These are phyloP conservation scores for Blastobotrys raffinosifermentans DNA, from an alignment of 1,139 yeast genomes.

Conservation along the genomic window DNA sequence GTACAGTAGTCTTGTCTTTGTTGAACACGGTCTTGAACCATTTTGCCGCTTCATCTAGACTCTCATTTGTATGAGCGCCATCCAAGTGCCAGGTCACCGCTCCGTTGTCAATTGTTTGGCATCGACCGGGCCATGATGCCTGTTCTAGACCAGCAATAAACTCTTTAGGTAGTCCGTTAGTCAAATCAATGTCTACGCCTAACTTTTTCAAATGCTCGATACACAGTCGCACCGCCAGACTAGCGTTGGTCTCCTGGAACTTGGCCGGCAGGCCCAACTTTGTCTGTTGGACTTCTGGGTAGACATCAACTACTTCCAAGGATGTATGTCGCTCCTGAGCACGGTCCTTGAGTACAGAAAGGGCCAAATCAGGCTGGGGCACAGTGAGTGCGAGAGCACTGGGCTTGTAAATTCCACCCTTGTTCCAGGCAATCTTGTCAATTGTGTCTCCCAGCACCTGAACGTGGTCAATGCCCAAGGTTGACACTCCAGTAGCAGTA, in stretches of 20 bases:
- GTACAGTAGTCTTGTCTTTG: constrained; percentile 32
- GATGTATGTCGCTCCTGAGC: constrained; percentile 55
- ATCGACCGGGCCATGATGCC: constrained; percentile 91
- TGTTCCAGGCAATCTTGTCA: constrained; percentile 92
- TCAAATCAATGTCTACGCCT: constrained; percentile 32
- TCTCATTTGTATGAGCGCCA: constrained; percentile 94
- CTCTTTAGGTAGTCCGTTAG: constrained; percentile 45
- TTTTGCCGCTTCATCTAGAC: constrained; percentile 67
- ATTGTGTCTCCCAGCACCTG: constrained; percentile 83
- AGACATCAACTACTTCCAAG: constrained; percentile 47
- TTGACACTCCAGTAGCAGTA: constrained; percentile 77
- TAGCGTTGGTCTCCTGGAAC: constrained; percentile 81
- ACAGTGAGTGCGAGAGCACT: constrained; percentile 64
- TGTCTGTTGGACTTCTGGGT: constrained; percentile 35
- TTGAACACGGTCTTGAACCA: constrained; percentile 59
- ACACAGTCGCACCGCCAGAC: constrained; percentile 76
- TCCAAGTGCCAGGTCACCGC: constrained; percentile 73
- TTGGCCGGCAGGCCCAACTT: constrained; percentile 80
- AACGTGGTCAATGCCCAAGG: constrained; percentile 91
- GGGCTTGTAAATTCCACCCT: constrained; percentile 83
- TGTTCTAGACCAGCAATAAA: constrained; percentile 59
- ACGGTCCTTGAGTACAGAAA: constrained; percentile 46
- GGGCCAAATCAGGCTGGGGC: constrained; percentile 48
- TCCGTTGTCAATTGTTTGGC: constrained; percentile 60
- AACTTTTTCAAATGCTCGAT: constrained; percentile 52